These are phyloP conservation scores for Penicillium samsonianum DNA, from an alignment of 495 filamentous ascomycete species.

Conservation along the genomic window DNA sequence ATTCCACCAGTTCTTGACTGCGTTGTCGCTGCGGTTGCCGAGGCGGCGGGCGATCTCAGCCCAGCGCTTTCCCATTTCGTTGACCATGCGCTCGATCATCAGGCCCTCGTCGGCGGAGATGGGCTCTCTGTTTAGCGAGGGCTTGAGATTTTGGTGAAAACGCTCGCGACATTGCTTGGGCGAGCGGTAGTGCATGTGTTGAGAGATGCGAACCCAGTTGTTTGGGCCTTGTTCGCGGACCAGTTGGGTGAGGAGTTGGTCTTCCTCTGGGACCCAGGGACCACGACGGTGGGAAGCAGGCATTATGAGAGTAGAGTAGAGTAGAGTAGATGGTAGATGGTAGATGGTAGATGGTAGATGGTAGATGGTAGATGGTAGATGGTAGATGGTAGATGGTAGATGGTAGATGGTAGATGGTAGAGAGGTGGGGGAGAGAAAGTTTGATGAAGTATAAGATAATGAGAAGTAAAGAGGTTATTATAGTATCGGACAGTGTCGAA, in stretches of 20 bases:
- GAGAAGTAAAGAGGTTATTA: conserved; percentile 13
- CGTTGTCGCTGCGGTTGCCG: conserved; percentile 91
- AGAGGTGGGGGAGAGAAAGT: neutral
- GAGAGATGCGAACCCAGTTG: conserved; percentile 92
- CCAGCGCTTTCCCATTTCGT: conserved; percentile 86
- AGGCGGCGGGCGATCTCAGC: conserved; percentile 89
- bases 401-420: conserved; percentile 4
- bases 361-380: neutral
- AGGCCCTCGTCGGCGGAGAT: conserved; percentile 88
- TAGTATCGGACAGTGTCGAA: conserved; percentile 32
- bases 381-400: neutral
- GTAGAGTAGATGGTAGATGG: conserved; percentile 5
- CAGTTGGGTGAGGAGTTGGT: conserved; percentile 67
- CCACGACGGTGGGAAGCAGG: conserved; percentile 68
- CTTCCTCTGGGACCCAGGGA: conserved; percentile 86
- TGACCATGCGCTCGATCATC: conserved; percentile 78
- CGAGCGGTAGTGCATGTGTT: conserved; percentile 72
- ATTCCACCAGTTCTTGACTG: conserved; percentile 99
- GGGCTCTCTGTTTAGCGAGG: conserved; percentile 83
- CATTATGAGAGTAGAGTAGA: conserved; percentile 33
- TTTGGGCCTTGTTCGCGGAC: conserved; percentile 75
- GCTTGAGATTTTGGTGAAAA: conserved; percentile 95
- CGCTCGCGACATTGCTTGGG: conserved; percentile 96
- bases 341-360: neutral
- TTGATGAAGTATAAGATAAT: conserved; percentile 12